A percentile compares a stretch with the other conserved stretches of the same genome.
These are phyloP conservation scores for Hibiscus trionum DNA, from an alignment of 345 rosid species.

Conservation along the genomic window DNA sequence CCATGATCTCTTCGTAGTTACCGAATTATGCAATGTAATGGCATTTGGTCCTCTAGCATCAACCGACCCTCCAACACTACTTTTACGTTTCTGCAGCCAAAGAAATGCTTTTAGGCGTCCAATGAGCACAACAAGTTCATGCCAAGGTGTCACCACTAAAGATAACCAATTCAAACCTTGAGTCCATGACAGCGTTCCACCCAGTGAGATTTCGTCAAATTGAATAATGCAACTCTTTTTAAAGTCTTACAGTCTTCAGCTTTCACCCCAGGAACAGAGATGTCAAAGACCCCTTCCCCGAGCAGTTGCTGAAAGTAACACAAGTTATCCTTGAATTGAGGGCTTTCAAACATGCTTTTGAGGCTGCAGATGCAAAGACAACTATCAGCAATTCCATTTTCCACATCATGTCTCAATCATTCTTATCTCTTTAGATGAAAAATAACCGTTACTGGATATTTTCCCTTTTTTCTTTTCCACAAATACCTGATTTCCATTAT, in stretches of 20 bases:
- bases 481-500: neutral
- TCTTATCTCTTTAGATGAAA: neutral
- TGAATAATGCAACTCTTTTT: constrained; percentile 51
- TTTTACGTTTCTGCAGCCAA: constrained; percentile 38
- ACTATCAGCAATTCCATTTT: constrained; percentile 3
- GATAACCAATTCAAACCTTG: constrained; percentile 42
- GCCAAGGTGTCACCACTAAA: neutral
- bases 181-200: constrained; percentile 45
- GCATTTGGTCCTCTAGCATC: constrained; percentile 30
- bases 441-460: neutral
- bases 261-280: constrained; percentile 41
- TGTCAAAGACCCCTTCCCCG: constrained; percentile 71
- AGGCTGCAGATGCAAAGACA: constrained; percentile 47
- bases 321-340: constrained; percentile 76
- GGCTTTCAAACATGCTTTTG: constrained; percentile 67
- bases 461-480: neutral
- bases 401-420: neutral
- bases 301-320: constrained; percentile 63
- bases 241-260: constrained; percentile 52
- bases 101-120: neutral
- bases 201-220: constrained; percentile 56
- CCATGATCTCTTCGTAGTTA: constrained; percentile 35
- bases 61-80: constrained; percentile 21
- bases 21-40: constrained; percentile 26
- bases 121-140: neutral